Base-by-base conservation (phyloP, 1,284 basidiomycete genomes). In the Pseudozyma pruni region DNA sequence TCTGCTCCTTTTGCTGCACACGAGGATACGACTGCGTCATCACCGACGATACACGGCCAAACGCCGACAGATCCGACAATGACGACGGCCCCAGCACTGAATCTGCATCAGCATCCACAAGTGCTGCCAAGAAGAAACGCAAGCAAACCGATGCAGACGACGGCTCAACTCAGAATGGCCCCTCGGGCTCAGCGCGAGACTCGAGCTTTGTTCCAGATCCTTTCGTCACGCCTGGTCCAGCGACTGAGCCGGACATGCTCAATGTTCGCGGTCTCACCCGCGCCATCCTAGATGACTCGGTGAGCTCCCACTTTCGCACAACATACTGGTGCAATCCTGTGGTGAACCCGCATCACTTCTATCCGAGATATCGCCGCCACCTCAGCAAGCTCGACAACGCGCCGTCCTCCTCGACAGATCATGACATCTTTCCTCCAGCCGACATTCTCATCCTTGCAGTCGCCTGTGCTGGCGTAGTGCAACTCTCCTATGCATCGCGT, bases 321-420 rank as follows among this genome's bases (percentile, higher is more conserved):
- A 60, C 67, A 6, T 48, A 63, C 25, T 70, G 54, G 53, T 70
- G 67, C 57, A 70, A 70, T 41, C 67, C 61, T 1, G 47, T 47
- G 16, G 49, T 70, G 17, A 19, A 55, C 35, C 52, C 61, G 11
- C 52, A 45, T 11, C 67, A 70, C 32, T 70, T 70, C 25, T 40
- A 59, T 14, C 60, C 60, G 4, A 27, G 67, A n/a, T 70, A 64
- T 20, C 40, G 49, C 2, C 48, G 55, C 25, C 56, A 55, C 16
- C 38, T 64, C 31, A 43, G 35, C 51, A 50, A 64, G 14, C 37
- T 60, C 13, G 67, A 64, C 4, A 60, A 60, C 9, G 40, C 54
- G 0, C 51, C 51, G 9, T 13, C 56, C 4, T 64, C 52, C 2
- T 57, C 56, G 1, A 25, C 43, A 8, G 42, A 50, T 7, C 39